Evolutionary conservation across 2,329 filamentous ascomycete species (phyloP), one percentile per base, ranked within the genome.

Genomic region (Verruconis gallopava): DNA sequence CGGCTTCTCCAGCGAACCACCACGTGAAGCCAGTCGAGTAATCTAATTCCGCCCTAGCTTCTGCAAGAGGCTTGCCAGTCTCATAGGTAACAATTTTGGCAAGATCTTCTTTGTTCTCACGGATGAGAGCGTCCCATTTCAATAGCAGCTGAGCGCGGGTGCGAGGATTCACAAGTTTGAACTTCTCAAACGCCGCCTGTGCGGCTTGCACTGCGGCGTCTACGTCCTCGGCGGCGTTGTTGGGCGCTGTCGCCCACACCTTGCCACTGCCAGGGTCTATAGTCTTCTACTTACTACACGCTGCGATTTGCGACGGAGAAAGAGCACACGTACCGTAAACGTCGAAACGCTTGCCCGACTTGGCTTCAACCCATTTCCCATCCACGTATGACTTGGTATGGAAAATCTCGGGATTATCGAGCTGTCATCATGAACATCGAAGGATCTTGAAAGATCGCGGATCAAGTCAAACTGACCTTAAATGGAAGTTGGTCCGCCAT

Each of bases 41-140:
- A 49, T 71, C 69, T 30, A 73, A 56, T 51, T 73, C 70, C 20
- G 67, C 69, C 41, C 68, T 65, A 3, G 67, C 61, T 50, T 73
- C 69, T 3, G 62, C 56, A 17, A 69, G 56, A 6, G 70, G 70
- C 52, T 73, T 72, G 22, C 70, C 70, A 3, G 68, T 72, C 54
- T 73, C 73, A 48, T 77, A 72, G 1, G 74, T 76, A 3, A 80
- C 61, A 43, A 80, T 73, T 17, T 70, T 69, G 2, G 76, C 75
- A 22, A 81, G 58, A 49, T 81, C 77, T 38, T 77, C 72, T 46
- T 63, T 67, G 49, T 78, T 72, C 40, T 72, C 73, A 5, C 71
- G 67, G 48, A 81, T 79, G 43, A 82, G 63, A 3, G 67, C 56
- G 56, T 81, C 73, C 76, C 77, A 82, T 55, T 75, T 75, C 42